These are phyloP conservation scores for Westerdykella aurantiaca DNA, from an alignment of 2,329 filamentous ascomycete genomes.

Conservation along the genomic window DNA sequence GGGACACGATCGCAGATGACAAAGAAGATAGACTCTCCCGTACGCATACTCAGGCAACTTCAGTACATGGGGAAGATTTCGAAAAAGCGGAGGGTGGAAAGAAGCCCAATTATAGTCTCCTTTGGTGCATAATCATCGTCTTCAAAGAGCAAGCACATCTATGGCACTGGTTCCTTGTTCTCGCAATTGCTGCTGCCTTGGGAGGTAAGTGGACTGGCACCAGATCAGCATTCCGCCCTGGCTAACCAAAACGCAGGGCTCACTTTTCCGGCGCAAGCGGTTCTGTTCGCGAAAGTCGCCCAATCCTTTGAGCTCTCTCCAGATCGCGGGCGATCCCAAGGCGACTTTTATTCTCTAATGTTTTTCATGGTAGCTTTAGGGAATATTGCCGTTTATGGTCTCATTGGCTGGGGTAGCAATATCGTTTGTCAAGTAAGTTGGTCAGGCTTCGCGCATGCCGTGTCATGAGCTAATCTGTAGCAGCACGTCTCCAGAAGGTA, in stretches of 20 bases:
- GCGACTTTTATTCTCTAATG: constrained; percentile 52
- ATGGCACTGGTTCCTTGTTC: constrained; percentile 32
- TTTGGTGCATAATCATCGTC: constrained; percentile 21
- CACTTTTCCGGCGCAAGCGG: constrained; percentile 45
- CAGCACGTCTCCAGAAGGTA: constrained; percentile 27
- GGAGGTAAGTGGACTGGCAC: constrained; percentile 18
- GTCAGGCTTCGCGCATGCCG: constrained; percentile 10
- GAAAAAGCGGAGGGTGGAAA: constrained; percentile 15
- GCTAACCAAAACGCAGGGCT: constrained; percentile 30
- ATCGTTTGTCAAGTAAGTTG: constrained; percentile 41
- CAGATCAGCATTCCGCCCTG: not conserved
- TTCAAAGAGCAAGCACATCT: constrained; percentile 32
- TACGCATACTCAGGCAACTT: constrained; percentile 25
- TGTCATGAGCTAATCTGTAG: constrained; percentile 17
- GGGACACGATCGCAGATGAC: constrained; percentile 12
- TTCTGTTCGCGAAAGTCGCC: constrained; percentile 47
- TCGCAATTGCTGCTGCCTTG: constrained; percentile 25
- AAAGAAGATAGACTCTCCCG: constrained; percentile 18
- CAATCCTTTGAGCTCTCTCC: constrained; percentile 44
- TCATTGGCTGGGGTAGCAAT: constrained; percentile 44
- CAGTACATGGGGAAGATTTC: constrained; percentile 17
- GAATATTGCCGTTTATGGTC: constrained; percentile 42
- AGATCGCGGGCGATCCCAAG: constrained; percentile 35
- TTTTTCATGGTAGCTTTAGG: constrained; percentile 51
- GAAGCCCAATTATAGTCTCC: constrained; percentile 25